Percentiles rank a stretch among this genome's conserved stretches.
Conservation (phyloP, 352 stramenopile genomes). For the Phytophthora multivora region DNA sequence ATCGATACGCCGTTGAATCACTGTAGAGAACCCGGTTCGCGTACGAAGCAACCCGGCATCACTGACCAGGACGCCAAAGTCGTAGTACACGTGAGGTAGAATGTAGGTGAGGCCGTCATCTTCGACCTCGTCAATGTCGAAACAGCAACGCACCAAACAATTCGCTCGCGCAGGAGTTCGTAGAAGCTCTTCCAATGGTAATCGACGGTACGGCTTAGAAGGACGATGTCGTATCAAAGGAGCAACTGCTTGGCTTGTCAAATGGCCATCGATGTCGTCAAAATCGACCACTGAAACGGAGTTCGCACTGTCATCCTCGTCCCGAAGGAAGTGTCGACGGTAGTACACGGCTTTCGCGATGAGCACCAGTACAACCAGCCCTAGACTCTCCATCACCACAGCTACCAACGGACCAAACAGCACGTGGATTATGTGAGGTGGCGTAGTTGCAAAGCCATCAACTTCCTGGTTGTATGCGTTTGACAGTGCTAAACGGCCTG, state of each 20-base stretch:
- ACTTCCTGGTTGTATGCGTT: slow-evolving; percentile 64
- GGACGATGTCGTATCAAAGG: slow-evolving; percentile 15
- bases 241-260: slow-evolving; percentile 4
- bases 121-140: slow-evolving; percentile 45
- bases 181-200: slow-evolving; percentile 60
- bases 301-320: slow-evolving; percentile 9
- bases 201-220: slow-evolving; percentile 40
- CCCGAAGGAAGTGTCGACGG: background rate
- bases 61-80: slow-evolving; percentile 54
- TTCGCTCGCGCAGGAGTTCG: slow-evolving; percentile 51
- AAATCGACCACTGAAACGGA: slow-evolving; percentile 19
- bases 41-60: slow-evolving; percentile 53
- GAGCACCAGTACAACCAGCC: slow-evolving; percentile 24
- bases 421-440: slow-evolving; percentile 20
- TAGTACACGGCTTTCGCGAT: slow-evolving; percentile 25
- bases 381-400: slow-evolving; percentile 40
- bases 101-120: slow-evolving; percentile 48
- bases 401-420: slow-evolving; percentile 41
- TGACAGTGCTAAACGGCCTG: slow-evolving; percentile 29
- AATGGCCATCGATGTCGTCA: slow-evolving; percentile 24
- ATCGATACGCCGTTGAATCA: slow-evolving; percentile 59
- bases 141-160: slow-evolving; percentile 47
- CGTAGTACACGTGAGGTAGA: slow-evolving; percentile 56
- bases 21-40: slow-evolving; percentile 53
- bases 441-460: slow-evolving; percentile 44